Evolutionary conservation across 257 asterid species (phyloP).

Genomic region (Solanum chiquidenum): DNA sequence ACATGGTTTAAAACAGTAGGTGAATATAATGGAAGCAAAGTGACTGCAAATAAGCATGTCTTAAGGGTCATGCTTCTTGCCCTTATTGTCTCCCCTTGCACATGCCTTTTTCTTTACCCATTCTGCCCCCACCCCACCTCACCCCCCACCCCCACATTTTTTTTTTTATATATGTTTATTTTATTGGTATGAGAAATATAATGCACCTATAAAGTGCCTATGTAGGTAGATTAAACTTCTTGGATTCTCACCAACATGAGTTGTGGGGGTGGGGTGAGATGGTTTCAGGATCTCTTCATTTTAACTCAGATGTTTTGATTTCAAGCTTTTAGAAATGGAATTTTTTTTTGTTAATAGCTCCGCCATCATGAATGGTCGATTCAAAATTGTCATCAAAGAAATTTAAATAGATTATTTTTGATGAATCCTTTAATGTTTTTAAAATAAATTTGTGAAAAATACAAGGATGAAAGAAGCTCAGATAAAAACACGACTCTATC

Average conservation of each 20-base stretch:
- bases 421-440: too few species aligned
- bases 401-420: background rate
- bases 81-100: background rate
- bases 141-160: background rate
- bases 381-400: too few species aligned
- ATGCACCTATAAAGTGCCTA: background rate
- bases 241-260: background rate
- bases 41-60: background rate
- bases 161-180: background rate
- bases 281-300: too few species aligned
- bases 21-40: background rate
- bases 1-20: background rate
- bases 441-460: background rate
- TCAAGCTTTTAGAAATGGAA: accelerated
- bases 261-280: background rate
- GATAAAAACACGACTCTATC: too few species aligned
- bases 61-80: background rate
- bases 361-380: too few species aligned
- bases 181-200: background rate
- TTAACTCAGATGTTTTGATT: too few species aligned
- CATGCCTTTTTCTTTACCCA: background rate
- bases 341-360: background rate
- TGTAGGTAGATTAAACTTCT: background rate
- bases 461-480: too few species aligned
- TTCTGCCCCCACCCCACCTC: background rate